Base-by-base conservation (phyloP, 345 rosid species). In the Arabidopsis suecica region DNA sequence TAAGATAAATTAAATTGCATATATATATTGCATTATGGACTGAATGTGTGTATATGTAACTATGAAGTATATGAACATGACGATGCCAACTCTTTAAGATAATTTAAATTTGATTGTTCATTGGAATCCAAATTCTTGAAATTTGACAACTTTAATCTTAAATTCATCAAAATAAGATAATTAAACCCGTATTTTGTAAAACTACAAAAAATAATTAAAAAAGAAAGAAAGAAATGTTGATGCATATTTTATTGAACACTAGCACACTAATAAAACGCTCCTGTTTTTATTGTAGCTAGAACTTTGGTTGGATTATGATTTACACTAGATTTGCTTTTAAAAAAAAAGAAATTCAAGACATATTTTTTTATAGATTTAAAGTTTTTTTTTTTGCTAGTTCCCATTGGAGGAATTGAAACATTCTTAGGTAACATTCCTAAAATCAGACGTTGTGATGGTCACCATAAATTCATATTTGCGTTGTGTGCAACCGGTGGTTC, bases 361-460 rank as follows among this genome's bases (percentile, higher is more conserved):
- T 69, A 16, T 25, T 8, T 18, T 4, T 55, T 55, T 38, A 20
- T 56, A 32, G 57, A 32, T 7, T 10, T 18, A 23, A 14, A 14
- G 65, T 22, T 16, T 50, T 38, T 22, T 40, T 41, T 18, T 28
- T 16, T 28, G 49, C 72, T 66, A 9, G 72, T 72, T 45, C 60
- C 66, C 0, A 51, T 56, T 16, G 59, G 66, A 0, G 65, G 72
- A 16, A 56, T 36, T 0, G 76, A 61, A 57, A 69, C 56, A 16
- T 25, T 2, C 5, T 69, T 57, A 33, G 65, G 74, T 22, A 72
- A 61, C 61, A 50, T 71, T 49, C 8, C 3, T 7, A 61, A 72
- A 50, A 7, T 2, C 3, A 72, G 7, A 4, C 65, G 70, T 64
- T 54, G 70, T 28, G 71, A 66, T 66, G 71, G 36, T 36, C 59